Base-by-base conservation (phyloP, 495 filamentous ascomycete genomes). In the Platismatia glauca region DNA sequence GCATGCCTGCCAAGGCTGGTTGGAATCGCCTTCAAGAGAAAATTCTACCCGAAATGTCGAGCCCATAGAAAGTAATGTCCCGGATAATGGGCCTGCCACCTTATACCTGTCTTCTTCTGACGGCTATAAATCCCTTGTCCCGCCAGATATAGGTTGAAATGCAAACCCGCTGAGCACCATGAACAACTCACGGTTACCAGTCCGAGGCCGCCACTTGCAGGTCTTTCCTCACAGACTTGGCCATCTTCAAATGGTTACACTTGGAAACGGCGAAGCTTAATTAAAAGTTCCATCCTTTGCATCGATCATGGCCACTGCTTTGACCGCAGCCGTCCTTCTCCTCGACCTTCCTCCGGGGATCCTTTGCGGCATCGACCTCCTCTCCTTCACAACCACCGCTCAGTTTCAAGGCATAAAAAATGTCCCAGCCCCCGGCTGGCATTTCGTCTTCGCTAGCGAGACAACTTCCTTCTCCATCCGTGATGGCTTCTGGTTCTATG, bases 381-480 rank as follows among this genome's bases (percentile, higher is more conserved):
- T 82, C 60, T 79, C 79, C 58, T 81, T 82, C 67, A 81, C 78
- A 31, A 80, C 80, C 0, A 77, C 79, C 27, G 62, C 77, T 38
- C 78, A 77, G 34, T 86, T 88, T 72, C 75, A 77, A 61, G 85
- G 85, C 11, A 80, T 88, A 67, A 81, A 80, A 61, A 76, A 83
- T 63, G 58, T 87, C 15, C 79, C n/a, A n/a, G n/a, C 84, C 1
- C 55, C 69, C 3, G 83, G 84, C 50, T 82, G 77, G 74, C 85
- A 88, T 64, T 86, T 86, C 65, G 71, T 85, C 22, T 88, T 86
- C 68, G 82, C 79, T 0, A 76, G 82, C 29, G 78, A 82, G 31
- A 83, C 78, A 52, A 72, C 78, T 33, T 79, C 78, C 18, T 71
- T 83, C 31, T 84, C 84, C 7, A 70, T 86, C 18, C 77, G 85